Evolutionary conservation across 1,139 yeast species (phyloP).

Genomic region (Wickerhamomyces sp.): DNA sequence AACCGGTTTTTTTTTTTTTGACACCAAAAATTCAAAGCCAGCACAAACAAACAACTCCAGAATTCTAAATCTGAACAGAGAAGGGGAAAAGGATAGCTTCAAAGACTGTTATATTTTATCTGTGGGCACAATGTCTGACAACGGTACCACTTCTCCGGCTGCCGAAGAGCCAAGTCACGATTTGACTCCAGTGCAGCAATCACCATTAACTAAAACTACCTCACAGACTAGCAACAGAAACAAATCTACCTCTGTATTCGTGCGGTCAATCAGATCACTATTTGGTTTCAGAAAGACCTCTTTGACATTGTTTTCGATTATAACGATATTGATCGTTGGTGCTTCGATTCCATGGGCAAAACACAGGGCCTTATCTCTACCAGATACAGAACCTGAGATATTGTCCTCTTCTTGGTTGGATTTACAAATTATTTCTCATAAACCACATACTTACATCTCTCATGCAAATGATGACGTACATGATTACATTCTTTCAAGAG

Average conservation of each 20-base stretch:
- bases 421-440: slow-evolving; percentile 59
- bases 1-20: too few species aligned
- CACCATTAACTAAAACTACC: neutral
- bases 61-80: too few species aligned
- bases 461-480: slow-evolving; percentile 73
- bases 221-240: neutral
- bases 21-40: too few species aligned
- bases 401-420: slow-evolving; percentile 60
- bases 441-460: slow-evolving; percentile 77
- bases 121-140: too few species aligned
- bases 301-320: slow-evolving; percentile 43
- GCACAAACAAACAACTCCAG: too few species aligned
- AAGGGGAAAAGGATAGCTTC: too few species aligned
- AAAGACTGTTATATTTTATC: too few species aligned
- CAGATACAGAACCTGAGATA: slow-evolving; percentile 34
- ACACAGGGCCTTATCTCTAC: slow-evolving; percentile 38
- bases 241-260: slow-evolving; percentile 11
- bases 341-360: slow-evolving; percentile 29
- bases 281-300: slow-evolving; percentile 63
- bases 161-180: too few species aligned
- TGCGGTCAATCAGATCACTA: slow-evolving; percentile 13
- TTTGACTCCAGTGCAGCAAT: neutral
- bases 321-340: slow-evolving; percentile 36
- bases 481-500: slow-evolving; percentile 51
- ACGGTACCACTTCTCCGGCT: too few species aligned